Evolutionary conservation across 164 flowering plant species (phyloP).

Genomic region (Taxillus chinensis): DNA sequence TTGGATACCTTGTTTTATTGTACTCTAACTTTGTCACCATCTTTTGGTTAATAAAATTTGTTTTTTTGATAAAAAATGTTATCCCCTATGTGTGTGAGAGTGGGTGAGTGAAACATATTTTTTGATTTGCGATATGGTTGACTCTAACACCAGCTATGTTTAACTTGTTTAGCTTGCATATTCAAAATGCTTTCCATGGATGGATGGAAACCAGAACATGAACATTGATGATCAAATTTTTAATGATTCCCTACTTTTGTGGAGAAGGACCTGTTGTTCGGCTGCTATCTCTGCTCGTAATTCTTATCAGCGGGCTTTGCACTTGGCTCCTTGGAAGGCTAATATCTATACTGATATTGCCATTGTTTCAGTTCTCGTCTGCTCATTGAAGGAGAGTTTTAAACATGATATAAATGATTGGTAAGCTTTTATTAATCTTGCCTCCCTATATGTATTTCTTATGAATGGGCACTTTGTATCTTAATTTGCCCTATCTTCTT

Average conservation of each 20-base stretch:
- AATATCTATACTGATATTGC: constrained; percentile 75
- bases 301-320: constrained; percentile 85
- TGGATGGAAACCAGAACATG: constrained; percentile 17
- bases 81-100: no score
- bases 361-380: constrained; percentile 45
- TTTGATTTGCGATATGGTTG: no score
- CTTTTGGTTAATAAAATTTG: no score
- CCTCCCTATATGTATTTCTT: neutral
- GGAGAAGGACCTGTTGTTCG: constrained; percentile 44
- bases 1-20: no score
- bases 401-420: constrained; percentile 28
- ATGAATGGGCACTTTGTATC: neutral
- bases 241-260: constrained; percentile 37
- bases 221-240: constrained; percentile 37
- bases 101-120: no score
- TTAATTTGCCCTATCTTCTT: constrained; percentile 11
- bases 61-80: no score
- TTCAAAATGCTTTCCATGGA: constrained; percentile 85
- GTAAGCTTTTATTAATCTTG: constrained; percentile 21
- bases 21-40: no score
- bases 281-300: constrained; percentile 52
- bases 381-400: constrained; percentile 25
- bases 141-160: no score
- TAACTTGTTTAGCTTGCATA: constrained; percentile 39
- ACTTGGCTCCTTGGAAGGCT: constrained; percentile 89